A percentile compares a stretch with the other conserved stretches of the same genome.
Conservation (phyloP, 2,329 filamentous ascomycete genomes). For the Tolypocladium endophyticum region DNA sequence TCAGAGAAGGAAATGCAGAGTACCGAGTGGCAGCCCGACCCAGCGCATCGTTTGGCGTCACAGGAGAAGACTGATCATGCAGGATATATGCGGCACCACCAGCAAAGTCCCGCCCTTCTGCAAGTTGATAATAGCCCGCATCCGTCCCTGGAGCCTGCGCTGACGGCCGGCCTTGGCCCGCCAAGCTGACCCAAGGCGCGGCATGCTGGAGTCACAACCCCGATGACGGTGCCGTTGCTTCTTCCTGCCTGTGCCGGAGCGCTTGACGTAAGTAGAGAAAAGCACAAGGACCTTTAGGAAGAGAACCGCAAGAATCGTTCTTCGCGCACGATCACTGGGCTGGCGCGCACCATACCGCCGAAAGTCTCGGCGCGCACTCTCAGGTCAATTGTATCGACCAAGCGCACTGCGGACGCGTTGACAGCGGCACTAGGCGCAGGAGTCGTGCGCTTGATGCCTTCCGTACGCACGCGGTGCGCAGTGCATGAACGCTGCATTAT, state of each 20-base stretch:
- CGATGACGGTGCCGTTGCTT: neutral
- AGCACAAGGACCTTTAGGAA: neutral
- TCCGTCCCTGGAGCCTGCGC: neutral
- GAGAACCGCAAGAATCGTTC: neutral
- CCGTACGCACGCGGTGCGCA: neutral
- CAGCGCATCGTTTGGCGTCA: neutral
- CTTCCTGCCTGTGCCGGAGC: neutral
- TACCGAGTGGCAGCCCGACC: neutral
- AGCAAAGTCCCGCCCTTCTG: neutral
- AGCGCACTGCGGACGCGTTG: neutral
- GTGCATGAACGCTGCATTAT: neutral
- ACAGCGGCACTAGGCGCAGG: neutral
- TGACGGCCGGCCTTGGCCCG: neutral
- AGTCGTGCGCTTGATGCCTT: neutral
- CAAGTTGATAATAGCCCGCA: neutral
- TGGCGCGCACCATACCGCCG: neutral
- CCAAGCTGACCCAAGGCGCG: too few species aligned
- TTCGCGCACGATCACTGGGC: neutral
- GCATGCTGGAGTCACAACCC: neutral
- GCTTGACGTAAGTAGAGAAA: neutral
- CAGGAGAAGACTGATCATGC: neutral
- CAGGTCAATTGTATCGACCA: neutral
- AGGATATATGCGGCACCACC: neutral
- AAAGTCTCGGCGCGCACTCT: neutral
- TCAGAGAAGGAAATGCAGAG: neutral